Conservation (phyloP, 2,329 filamentous ascomycete species). For the Ophioceras dolichostomum region DNA sequence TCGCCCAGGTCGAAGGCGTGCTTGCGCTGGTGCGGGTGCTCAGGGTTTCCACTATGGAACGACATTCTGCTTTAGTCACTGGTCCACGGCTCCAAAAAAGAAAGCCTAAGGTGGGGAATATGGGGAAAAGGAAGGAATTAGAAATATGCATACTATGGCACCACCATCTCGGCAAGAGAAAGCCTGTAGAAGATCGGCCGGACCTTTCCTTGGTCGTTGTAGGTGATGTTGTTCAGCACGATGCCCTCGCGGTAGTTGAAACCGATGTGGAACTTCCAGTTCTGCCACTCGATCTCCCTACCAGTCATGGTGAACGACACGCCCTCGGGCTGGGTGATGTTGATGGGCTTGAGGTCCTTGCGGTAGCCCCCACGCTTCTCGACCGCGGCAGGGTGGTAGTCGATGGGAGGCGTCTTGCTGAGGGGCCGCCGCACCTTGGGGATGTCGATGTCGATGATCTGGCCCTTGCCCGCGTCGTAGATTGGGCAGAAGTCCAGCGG, state of each 20-base stretch:
- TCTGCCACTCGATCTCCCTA: constrained; percentile 73
- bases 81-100: no score
- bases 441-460: constrained; percentile 75
- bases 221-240: constrained; percentile 80
- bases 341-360: constrained; percentile 63
- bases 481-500: constrained; percentile 92
- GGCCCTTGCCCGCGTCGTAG: constrained; percentile 66
- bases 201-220: constrained; percentile 68
- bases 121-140: neutral
- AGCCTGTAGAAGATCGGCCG: constrained; percentile 80
- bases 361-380: constrained; percentile 60
- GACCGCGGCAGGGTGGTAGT: constrained; percentile 67
- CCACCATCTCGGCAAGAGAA: constrained; percentile 87
- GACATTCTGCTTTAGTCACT: no score
- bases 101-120: neutral
- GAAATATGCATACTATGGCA: constrained; percentile 49
- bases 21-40: constrained; percentile 69
- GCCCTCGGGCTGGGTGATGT: constrained; percentile 63
- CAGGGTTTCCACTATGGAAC: constrained; percentile 49
- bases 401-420: constrained; percentile 58
- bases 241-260: constrained; percentile 94
- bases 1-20: constrained; percentile 74
- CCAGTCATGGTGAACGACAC: constrained; percentile 73
- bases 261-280: constrained; percentile 85
- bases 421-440: constrained; percentile 66